Evolutionary conservation across 257 asterid genomes (phyloP), one percentile per base, ranked within the genome.

Genomic region (Solanum peruvianum): DNA sequence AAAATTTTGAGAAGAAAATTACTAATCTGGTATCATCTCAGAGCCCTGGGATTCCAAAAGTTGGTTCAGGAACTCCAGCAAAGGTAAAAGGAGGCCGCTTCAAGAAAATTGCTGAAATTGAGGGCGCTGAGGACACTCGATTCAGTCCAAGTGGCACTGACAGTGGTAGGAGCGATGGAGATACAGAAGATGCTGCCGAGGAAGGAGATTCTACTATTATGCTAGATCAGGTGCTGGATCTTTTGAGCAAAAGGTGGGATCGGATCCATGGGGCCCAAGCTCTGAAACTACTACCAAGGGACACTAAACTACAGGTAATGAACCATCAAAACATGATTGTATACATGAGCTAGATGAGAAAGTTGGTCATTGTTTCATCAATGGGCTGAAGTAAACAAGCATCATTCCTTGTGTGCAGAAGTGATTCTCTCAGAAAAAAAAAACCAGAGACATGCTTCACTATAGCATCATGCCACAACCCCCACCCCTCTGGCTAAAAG

Each of bases 241-340:
- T 97, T 92, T 91, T 97, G 98, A 90, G 98, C 90, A 89, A 82
- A 87, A 93, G 98, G 91, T 97, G 99, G 99, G 99, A 97, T 84
- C 94, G 98, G 78, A 94, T 96, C 91, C 94, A 97, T 83, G 99
- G 98, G 90, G 99, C 98, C 29, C 98, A 97, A 90, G 98, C 99
- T 87, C 86, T 97, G 86, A 92, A 95, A 90, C 90, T 97, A 89
- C 96, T 97, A 56, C 99, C 99, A 18, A 91, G 90, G 88, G 99
- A 97, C 86, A 97, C 99, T 83, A 96, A 95, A 91, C 91, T 97
- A 75, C 97, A 95, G 99, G 99, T 89, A 91, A 52, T 33, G 29
- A 80, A 80, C 66, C 66, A 47, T 47, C 41, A 27, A 27, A 47
- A 18, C 9, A 6, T 44, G 64, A 77, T 77, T 39, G 39, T 25